These are phyloP conservation scores for Aschersonia sp. DNA, from an alignment of 2,329 filamentous ascomycete genomes.

Conservation along the genomic window DNA sequence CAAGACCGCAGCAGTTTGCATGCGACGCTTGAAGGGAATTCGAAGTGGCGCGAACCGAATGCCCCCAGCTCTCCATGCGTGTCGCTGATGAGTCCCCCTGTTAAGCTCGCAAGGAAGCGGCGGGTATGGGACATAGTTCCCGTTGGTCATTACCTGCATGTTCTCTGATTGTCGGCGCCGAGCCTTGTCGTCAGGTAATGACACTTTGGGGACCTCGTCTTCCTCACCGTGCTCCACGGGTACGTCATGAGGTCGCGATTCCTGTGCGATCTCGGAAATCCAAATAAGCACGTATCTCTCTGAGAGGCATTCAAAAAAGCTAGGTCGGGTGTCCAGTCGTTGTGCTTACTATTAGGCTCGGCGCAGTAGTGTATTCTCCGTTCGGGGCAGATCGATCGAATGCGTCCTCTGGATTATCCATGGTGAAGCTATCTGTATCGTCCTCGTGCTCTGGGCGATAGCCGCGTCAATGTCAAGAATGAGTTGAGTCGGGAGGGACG, in stretches of 20 bases:
- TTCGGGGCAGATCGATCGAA: background rate
- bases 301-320: too few species aligned
- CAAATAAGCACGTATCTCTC: too few species aligned
- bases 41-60: slow-evolving; percentile 77
- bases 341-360: background rate
- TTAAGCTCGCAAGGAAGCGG: slow-evolving; percentile 9
- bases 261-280: background rate
- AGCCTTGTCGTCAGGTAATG: too few species aligned
- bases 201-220: too few species aligned
- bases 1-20: slow-evolving; percentile 67
- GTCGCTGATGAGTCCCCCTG: slow-evolving; percentile 10
- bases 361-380: background rate
- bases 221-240: background rate
- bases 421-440: background rate
- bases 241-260: background rate
- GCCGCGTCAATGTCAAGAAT: background rate
- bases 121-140: slow-evolving; percentile 12
- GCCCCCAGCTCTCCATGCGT: slow-evolving; percentile 26
- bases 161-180: background rate
- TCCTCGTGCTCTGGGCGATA: background rate
- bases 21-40: slow-evolving; percentile 53
- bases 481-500: background rate
- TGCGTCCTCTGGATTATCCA: background rate
- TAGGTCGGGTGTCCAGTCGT: too few species aligned
- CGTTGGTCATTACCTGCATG: background rate